Evolutionary conservation across 306 rosid genomes (phyloP).

Genomic region (Crotalaria pallida): DNA sequence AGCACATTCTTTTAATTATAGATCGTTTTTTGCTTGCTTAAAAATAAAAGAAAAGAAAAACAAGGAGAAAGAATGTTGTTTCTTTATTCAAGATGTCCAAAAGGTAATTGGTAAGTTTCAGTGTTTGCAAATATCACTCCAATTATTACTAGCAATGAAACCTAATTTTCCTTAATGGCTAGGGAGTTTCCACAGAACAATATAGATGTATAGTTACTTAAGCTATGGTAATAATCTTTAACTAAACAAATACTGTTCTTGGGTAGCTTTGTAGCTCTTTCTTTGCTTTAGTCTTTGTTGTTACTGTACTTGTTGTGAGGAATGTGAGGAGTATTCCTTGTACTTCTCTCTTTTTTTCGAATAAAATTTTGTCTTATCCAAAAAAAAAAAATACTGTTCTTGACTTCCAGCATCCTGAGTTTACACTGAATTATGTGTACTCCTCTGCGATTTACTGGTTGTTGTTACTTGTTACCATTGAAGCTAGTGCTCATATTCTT

Average conservation of each 20-base stretch:
- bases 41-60: not conserved
- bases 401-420: not conserved
- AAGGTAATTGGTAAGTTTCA: not conserved
- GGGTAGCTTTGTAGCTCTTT: too few species aligned
- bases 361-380: too few species aligned
- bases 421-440: not conserved
- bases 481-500: not conserved
- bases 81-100: not conserved
- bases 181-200: not conserved
- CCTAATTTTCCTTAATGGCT: not conserved
- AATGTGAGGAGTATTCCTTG: too few species aligned
- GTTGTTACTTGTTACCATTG: not conserved
- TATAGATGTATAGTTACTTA: not conserved
- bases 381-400: not conserved
- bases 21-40: not conserved
- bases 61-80: not conserved
- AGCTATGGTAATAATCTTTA: not conserved
- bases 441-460: conserved; percentile 3
- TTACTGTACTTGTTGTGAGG: too few species aligned
- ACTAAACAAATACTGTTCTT: not conserved
- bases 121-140: conserved; percentile 9
- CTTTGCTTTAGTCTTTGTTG: too few species aligned
- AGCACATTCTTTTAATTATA: not conserved
- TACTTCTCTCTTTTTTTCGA: too few species aligned
- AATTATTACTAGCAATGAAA: not conserved